Conservation (phyloP, 768 basidiomycete species). For the Pisolithus sp. region DNA sequence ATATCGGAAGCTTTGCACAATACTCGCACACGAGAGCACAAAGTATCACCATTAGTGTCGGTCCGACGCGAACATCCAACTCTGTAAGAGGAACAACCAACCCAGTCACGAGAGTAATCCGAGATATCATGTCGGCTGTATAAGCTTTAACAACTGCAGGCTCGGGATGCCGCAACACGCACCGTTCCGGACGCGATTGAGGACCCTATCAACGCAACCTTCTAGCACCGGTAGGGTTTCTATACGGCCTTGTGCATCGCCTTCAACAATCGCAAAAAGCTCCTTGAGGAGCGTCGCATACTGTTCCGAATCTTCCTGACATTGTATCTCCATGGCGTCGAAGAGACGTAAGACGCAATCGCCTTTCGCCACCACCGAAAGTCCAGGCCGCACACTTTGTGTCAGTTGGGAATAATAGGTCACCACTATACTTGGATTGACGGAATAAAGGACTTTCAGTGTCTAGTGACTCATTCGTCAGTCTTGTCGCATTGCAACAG, state of each 20-base stretch:
- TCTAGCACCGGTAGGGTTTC: conserved; percentile 44
- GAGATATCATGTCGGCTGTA: conserved; percentile 37
- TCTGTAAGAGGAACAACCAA: conserved; percentile 42
- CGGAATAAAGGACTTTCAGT: conserved; percentile 45
- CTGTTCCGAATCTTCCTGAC: conserved; percentile 44
- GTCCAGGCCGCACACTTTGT: conserved; percentile 28
- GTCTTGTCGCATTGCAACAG: neutral
- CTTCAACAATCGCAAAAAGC: conserved; percentile 34
- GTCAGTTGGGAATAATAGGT: conserved; percentile 45
- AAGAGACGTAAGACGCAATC: conserved; percentile 42
- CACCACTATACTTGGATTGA: conserved; percentile 55
- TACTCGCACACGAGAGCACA: conserved; percentile 64
- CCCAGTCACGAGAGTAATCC: conserved; percentile 38
- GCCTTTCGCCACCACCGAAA: conserved; percentile 32
- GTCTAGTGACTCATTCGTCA: conserved; percentile 39
- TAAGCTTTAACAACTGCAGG: conserved; percentile 2
- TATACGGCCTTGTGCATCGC: conserved; percentile 17
- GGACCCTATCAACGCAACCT: conserved; percentile 47
- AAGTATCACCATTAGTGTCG: conserved; percentile 62
- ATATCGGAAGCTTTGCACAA: conserved; percentile 42
- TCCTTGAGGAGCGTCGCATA: conserved; percentile 51
- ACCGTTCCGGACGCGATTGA: conserved; percentile 50
- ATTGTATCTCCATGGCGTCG: conserved; percentile 47
- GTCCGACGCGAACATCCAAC: conserved; percentile 32
- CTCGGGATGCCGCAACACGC: conserved; percentile 6